Base-by-base conservation (phyloP, 2,329 filamentous ascomycete genomes). In the Thelonectria discophora region DNA sequence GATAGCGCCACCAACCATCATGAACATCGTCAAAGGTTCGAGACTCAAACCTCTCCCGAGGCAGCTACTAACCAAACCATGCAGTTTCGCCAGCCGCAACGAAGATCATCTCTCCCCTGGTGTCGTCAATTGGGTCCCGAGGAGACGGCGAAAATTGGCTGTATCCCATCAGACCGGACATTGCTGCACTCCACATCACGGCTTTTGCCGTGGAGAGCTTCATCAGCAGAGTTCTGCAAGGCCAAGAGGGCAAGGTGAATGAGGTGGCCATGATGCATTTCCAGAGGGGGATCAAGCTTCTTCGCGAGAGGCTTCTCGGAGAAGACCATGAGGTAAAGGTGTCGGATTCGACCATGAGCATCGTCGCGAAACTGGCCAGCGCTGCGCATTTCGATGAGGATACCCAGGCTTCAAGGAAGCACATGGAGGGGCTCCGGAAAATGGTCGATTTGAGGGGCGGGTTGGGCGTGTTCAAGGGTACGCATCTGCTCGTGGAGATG, bases 391-490 rank as follows among this genome's bases (percentile, higher is more conserved):
- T 60, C 15, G 27, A 55, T 40, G 58, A 46, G 20, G 51, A 60
- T 30, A 20, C n/a, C 18, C 3, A 37, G 21, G 46, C 58, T 9
- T 21, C 58, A 7, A 43, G 30, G 17, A 37, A 46, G 8, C 58
- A 60, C 30, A 60, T 60, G 58, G 46, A 60, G 21, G 58, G 58
- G 11, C 58, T 60, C 15, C 51, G 51, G 7, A 60, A 55, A 10
- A 60, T 60, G 58, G 40, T 51, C 24, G 45, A 55, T 20, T 27
- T 55, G 24, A 49, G 58, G 18, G 50, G 58, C n/a, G 58, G 58
- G 13, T 37, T 55, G n/a, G 51, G 37, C 30, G 37, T 27, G 11
- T 55, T 60, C 11, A 21, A 51, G 27, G 46, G 45, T 17, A 60
- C 27, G 34, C 37, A 27, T 5, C 45, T 55, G 15, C 27, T 50